Evolutionary conservation across 768 basidiomycete species (phyloP).

Genomic region (Hypsizygus marmoreus): DNA sequence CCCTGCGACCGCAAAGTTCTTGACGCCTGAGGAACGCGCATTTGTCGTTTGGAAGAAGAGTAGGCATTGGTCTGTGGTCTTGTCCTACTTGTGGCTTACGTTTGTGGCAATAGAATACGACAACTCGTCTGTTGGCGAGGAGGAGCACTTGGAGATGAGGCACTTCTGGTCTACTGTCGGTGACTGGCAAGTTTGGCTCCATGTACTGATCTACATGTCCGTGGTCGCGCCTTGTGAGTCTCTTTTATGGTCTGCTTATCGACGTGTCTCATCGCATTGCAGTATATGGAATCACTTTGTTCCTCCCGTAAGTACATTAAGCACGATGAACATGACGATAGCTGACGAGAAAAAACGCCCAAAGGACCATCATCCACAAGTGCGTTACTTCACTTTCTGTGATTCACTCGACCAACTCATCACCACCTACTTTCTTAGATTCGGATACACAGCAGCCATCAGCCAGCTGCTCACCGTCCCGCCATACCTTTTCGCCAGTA

Average conservation of each 20-base stretch:
- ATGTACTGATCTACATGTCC: conserved; percentile 61
- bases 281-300: conserved; percentile 74
- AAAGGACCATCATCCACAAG: conserved; percentile 62
- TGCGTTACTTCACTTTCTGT: conserved; percentile 20
- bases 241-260: background rate
- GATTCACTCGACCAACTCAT: background rate
- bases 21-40: conserved; percentile 60
- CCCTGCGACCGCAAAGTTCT: conserved; percentile 56
- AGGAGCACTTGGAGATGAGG: conserved; percentile 56
- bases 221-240: conserved; percentile 59
- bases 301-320: conserved; percentile 57
- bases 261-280: background rate
- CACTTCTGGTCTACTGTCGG: conserved; percentile 54
- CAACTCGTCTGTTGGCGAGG: conserved; percentile 59
- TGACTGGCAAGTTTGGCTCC: conserved; percentile 71
- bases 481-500: conserved; percentile 65
- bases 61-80: conserved; percentile 24
- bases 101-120: conserved; percentile 43
- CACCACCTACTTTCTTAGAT: conserved; percentile 36
- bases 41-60: conserved; percentile 59
- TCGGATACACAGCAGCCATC: conserved; percentile 57
- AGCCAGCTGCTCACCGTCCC: conserved; percentile 71
- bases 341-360: background rate
- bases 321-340: background rate
- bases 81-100: background rate